These are phyloP conservation scores for Salvia miltiorrhiza DNA, from an alignment of 257 asterid genomes.

Conservation along the genomic window DNA sequence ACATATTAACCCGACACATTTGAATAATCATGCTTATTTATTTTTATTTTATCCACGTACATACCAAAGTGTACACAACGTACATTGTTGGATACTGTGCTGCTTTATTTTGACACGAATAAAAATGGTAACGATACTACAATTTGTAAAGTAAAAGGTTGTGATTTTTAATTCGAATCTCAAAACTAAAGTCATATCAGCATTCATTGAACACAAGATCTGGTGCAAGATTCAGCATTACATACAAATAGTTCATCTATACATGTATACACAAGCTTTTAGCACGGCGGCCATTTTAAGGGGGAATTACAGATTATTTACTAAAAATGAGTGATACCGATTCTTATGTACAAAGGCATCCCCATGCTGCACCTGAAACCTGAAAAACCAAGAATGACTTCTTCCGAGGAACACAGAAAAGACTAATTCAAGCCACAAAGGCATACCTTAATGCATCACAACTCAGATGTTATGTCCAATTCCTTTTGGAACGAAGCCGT, in stretches of 20 bases:
- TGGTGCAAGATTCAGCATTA: neutral
- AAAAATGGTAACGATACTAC: neutral
- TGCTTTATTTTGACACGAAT: neutral
- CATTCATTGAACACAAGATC: too few species aligned
- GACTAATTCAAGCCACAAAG: neutral
- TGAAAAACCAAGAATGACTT: neutral
- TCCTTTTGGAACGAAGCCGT: constrained; percentile 69
- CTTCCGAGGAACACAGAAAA: neutral
- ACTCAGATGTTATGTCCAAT: constrained; percentile 45
- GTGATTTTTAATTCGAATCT: neutral
- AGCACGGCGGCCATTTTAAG: neutral
- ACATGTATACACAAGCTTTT: constrained; percentile 34
- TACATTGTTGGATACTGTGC: neutral
- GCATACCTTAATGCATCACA: constrained; percentile 1
- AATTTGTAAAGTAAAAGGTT: neutral
- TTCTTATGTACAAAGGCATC: constrained; percentile 34
- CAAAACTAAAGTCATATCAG: neutral
- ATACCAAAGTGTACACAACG: too few species aligned
- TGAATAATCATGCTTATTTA: too few species aligned
- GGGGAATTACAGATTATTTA: neutral
- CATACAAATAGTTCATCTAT: constrained; percentile 16
- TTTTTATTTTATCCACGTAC: too few species aligned
- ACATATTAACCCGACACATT: too few species aligned
- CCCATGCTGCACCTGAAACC: constrained; percentile 21
- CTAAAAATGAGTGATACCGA: constrained; percentile 7